Evolutionary conservation across 2,329 filamentous ascomycete species (phyloP).

Genomic region (Rhinocladiella mackenziei): DNA sequence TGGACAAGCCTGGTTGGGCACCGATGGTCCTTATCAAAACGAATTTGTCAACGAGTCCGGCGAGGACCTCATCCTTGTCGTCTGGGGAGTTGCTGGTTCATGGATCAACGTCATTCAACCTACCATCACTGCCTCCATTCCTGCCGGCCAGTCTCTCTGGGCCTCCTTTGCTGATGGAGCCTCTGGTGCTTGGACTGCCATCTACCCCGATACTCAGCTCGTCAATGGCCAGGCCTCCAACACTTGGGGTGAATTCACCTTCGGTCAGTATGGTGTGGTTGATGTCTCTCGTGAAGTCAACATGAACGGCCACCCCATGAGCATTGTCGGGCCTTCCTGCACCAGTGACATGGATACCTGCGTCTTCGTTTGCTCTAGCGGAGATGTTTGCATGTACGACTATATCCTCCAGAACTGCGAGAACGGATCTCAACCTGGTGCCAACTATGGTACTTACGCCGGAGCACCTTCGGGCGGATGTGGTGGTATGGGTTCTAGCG

Average conservation of each 20-base stretch:
- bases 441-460: constrained; percentile 26
- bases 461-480: constrained; percentile 27
- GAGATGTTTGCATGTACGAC: constrained; percentile 21
- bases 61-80: constrained; percentile 27
- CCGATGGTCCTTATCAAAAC: constrained; percentile 26
- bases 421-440: constrained; percentile 26
- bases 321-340: constrained; percentile 26
- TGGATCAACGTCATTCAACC: constrained; percentile 29
- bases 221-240: constrained; percentile 28
- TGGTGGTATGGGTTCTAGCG: constrained; percentile 27
- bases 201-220: constrained; percentile 26
- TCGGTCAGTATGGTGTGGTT: constrained; percentile 25
- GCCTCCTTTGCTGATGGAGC: constrained; percentile 27
- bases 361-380: constrained; percentile 26
- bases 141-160: constrained; percentile 12
- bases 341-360: constrained; percentile 29
- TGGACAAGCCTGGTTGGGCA: constrained; percentile 23
- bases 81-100: constrained; percentile 28
- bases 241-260: constrained; percentile 30
- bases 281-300: constrained; percentile 30
- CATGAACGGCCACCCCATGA: constrained; percentile 28
- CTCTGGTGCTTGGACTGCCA: constrained; percentile 25
- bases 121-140: constrained; percentile 26
- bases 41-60: constrained; percentile 26
- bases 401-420: constrained; percentile 29